Evolutionary conservation across 148 eudicot genomes (phyloP).

Genomic region (Nepenthes mirabilis): DNA sequence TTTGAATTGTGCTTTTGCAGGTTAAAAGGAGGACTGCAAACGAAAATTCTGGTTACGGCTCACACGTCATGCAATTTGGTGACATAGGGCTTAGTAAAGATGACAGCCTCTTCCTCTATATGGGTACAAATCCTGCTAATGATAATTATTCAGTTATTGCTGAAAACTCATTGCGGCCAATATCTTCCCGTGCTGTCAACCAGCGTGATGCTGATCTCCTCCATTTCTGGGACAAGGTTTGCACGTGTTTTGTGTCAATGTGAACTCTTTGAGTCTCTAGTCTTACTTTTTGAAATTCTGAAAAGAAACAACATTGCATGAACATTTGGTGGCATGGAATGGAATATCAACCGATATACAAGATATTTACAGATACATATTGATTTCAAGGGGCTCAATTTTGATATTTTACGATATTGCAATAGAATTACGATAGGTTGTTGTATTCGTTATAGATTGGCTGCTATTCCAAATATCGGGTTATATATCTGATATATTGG

Average conservation of each 20-base stretch:
- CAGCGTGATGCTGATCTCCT: constrained; percentile 98
- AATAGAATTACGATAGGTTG: too few relatives aligned
- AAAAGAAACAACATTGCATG: too few relatives aligned
- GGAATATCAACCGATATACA: too few relatives aligned
- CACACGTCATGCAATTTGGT: constrained; percentile 96
- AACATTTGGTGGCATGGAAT: too few relatives aligned
- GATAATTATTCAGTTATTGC: constrained; percentile 53
- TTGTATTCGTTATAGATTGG: too few relatives aligned
- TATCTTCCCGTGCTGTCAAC: constrained; percentile 55
- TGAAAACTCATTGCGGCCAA: constrained; percentile 37
- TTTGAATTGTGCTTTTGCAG: constrained; percentile 22
- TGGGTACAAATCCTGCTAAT: constrained; percentile 93
- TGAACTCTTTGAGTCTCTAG: background rate
- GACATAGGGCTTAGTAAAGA: constrained; percentile 42
- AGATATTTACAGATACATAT: too few relatives aligned
- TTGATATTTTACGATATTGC: too few relatives aligned
- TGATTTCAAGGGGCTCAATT: too few relatives aligned
- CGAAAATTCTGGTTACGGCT: constrained; percentile 57
- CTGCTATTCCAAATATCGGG: too few relatives aligned
- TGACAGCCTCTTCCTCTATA: constrained; percentile 43
- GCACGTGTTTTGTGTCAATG: background rate
- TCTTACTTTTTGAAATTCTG: too few relatives aligned
- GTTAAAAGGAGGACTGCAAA: constrained; percentile 68
- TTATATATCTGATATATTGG: too few relatives aligned
- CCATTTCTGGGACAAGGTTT: constrained; percentile 95